Evolutionary conservation across 768 basidiomycete species (phyloP).

Genomic region (Pisolithus sp.): DNA sequence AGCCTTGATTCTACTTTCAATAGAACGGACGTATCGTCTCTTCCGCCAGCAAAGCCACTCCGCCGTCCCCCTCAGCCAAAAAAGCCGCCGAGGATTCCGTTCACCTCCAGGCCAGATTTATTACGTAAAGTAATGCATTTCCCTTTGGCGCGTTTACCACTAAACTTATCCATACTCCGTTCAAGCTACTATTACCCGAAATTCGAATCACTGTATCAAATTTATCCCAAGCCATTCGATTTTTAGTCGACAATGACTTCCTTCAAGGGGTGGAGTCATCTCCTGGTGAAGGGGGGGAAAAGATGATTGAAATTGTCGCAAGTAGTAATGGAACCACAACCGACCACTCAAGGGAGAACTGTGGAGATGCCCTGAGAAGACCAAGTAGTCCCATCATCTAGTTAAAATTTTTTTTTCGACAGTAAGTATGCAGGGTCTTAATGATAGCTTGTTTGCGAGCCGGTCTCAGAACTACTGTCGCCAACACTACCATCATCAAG

Average conservation of each 20-base stretch:
- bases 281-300: slow-evolving; percentile 67
- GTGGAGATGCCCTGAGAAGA: neutral
- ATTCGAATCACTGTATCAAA: slow-evolving; percentile 86
- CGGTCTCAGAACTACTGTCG: slow-evolving; percentile 30
- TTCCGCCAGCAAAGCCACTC: slow-evolving; percentile 2
- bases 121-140: slow-evolving; percentile 62
- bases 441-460: slow-evolving; percentile 15
- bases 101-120: slow-evolving; percentile 60
- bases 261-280: slow-evolving; percentile 70
- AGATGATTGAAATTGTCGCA: slow-evolving; percentile 55
- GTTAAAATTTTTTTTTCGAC: neutral
- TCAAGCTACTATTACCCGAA: slow-evolving; percentile 74
- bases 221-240: slow-evolving; percentile 86
- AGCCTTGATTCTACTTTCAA: slow-evolving; percentile 6
- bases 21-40: neutral
- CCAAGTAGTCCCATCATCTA: too few relatives aligned
- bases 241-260: slow-evolving; percentile 87
- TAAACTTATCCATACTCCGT: neutral
- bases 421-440: neutral
- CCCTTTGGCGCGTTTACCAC: neutral
- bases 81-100: slow-evolving; percentile 53
- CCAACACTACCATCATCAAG: slow-evolving; percentile 35
- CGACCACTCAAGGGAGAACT: slow-evolving; percentile 1
- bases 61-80: slow-evolving; percentile 37
- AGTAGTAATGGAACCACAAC: slow-evolving; percentile 10